These are phyloP conservation scores for Trapa bicornis DNA, from an alignment of 345 rosid species.

Conservation along the genomic window DNA sequence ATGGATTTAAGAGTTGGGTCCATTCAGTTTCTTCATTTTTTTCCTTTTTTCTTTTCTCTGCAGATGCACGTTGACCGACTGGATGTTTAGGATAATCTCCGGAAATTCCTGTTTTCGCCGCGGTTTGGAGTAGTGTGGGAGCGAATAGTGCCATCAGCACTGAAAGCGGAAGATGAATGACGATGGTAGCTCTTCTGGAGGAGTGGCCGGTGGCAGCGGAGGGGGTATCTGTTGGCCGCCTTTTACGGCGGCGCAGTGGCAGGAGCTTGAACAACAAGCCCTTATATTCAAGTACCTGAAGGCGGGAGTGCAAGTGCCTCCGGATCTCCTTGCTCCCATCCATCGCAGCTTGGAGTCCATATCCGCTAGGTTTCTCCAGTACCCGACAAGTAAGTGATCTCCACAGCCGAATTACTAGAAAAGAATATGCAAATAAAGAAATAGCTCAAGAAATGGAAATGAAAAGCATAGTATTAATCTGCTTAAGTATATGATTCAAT, in stretches of 20 bases:
- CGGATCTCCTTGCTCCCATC: constrained; percentile 54
- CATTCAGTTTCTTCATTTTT: not conserved
- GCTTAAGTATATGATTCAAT: not conserved
- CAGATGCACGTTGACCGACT: not conserved
- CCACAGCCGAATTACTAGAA: too few relatives aligned
- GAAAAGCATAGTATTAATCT: not conserved
- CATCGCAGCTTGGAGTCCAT: constrained; percentile 30
- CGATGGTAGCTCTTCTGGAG: constrained; percentile 6
- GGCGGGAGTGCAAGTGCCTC: constrained; percentile 62
- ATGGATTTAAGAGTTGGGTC: not conserved
- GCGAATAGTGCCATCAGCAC: not conserved
- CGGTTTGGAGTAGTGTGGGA: not conserved
- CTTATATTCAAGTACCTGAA: constrained; percentile 65
- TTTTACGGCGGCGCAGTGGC: constrained; percentile 59
- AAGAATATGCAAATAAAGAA: too few relatives aligned
- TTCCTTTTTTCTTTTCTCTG: not conserved
- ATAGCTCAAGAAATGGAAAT: too few relatives aligned
- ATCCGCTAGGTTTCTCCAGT: constrained; percentile 23
- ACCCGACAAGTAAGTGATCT: constrained; percentile 23
- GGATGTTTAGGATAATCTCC: not conserved
- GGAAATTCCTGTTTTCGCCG: not conserved
- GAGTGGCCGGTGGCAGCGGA: not conserved
- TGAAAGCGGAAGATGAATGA: constrained; percentile 14
- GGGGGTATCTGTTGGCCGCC: constrained; percentile 12
- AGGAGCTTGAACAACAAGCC: constrained; percentile 86